These are phyloP conservation scores for Staphylotrichum tortipilum DNA, from an alignment of 495 filamentous ascomycete genomes.

Conservation along the genomic window DNA sequence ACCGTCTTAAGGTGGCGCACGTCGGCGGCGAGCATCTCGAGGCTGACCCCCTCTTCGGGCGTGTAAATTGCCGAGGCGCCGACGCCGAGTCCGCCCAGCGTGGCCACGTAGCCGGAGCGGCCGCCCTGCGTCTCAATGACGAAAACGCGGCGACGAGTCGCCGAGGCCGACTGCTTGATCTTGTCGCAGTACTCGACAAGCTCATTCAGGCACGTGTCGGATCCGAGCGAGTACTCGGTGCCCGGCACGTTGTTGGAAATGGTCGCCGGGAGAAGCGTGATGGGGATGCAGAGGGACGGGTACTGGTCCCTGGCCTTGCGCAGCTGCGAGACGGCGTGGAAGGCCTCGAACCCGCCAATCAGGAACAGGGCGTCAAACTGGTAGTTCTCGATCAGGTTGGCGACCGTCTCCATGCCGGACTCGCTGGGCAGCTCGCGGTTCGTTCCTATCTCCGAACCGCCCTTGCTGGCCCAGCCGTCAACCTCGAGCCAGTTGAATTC, in stretches of 20 bases:
- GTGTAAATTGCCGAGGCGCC: constrained; percentile 96
- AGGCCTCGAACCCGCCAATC: constrained; percentile 95
- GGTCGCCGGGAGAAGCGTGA: constrained; percentile 88
- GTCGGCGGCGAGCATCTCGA: constrained; percentile 85
- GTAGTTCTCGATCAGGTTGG: constrained; percentile 75
- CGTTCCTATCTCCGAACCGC: constrained; percentile 95
- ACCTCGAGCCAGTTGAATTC: constrained; percentile 87
- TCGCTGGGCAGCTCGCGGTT: constrained; percentile 85
- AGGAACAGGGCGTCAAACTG: constrained; percentile 86
- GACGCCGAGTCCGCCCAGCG: constrained; percentile 77
- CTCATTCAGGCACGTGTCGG: constrained; percentile 96
- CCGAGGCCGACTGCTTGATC: constrained; percentile 92
- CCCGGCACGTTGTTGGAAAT: constrained; percentile 98
- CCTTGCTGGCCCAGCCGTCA: constrained; percentile 89
- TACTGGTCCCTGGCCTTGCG: constrained; percentile 69
- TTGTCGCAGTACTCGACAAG: constrained; percentile 93
- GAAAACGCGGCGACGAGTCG: constrained; percentile 85
- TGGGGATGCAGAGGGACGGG: constrained; percentile 83
- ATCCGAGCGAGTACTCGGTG: constrained; percentile 93
- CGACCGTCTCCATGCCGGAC: constrained; percentile 75
- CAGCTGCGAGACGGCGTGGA: constrained; percentile 81
- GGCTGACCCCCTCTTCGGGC: constrained; percentile 89
- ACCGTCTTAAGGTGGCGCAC: constrained; percentile 82
- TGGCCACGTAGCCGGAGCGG: constrained; percentile 87
- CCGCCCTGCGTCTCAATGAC: constrained; percentile 98